Conservation (phyloP, 768 basidiomycete species). For the Leccinum rimulosum region DNA sequence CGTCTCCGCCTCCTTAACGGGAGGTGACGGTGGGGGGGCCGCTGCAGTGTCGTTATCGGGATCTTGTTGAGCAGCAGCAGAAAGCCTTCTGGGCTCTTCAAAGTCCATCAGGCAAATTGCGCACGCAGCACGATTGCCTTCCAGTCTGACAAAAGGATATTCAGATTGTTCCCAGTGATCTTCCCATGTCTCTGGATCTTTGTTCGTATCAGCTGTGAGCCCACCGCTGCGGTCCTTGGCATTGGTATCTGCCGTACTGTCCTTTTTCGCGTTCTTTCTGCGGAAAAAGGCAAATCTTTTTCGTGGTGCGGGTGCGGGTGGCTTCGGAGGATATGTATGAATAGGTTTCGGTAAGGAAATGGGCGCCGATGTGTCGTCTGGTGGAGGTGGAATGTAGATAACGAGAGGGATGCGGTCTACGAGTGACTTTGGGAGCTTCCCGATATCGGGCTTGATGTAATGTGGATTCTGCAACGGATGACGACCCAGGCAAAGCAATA, state of each 20-base stretch:
- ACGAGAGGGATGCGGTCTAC: constrained; percentile 83
- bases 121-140: constrained; percentile 80
- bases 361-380: constrained; percentile 40
- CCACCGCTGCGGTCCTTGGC: constrained; percentile 18
- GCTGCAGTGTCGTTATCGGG: constrained; percentile 22
- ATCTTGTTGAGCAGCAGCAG: constrained; percentile 25
- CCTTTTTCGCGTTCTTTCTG: constrained; percentile 26
- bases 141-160: constrained; percentile 79
- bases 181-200: constrained; percentile 60
- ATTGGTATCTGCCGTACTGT: constrained; percentile 12
- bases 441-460: constrained; percentile 75
- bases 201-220: constrained; percentile 12
- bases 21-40: constrained; percentile 10
- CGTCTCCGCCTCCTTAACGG: constrained; percentile 22
- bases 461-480: constrained; percentile 75
- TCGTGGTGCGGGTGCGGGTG: constrained; percentile 30
- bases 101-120: constrained; percentile 86
- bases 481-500: constrained; percentile 75
- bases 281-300: constrained; percentile 56
- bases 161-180: constrained; percentile 74
- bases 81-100: constrained; percentile 58
- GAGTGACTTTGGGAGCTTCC: constrained; percentile 64
- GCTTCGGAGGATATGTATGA: constrained; percentile 63
- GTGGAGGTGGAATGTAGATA: constrained; percentile 81
- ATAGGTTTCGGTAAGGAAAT: constrained; percentile 46